These are phyloP conservation scores for Coniochaeta prunicola DNA, from an alignment of 2,329 filamentous ascomycete species.

Conservation along the genomic window DNA sequence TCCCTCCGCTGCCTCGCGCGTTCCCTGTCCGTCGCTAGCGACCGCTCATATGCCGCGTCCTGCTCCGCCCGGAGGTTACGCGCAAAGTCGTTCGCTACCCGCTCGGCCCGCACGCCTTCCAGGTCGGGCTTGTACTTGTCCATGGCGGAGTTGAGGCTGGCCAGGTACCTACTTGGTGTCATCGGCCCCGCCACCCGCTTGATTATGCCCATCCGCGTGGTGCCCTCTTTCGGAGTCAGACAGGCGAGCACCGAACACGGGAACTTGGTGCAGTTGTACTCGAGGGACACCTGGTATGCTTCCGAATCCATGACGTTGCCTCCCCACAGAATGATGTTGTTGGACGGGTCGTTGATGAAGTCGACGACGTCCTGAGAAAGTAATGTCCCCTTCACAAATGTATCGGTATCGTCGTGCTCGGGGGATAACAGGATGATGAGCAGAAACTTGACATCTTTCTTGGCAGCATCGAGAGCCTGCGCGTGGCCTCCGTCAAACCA, in stretches of 20 bases:
- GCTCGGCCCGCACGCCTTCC: slow-evolving; percentile 64
- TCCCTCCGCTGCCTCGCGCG: slow-evolving; percentile 70
- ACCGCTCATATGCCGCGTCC: slow-evolving; percentile 89
- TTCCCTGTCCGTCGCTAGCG: slow-evolving; percentile 79
- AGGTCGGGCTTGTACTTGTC: slow-evolving; percentile 71
- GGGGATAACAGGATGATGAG: slow-evolving; percentile 83
- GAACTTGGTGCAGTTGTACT: slow-evolving; percentile 84
- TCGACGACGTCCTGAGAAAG: slow-evolving; percentile 65
- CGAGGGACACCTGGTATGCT: slow-evolving; percentile 85
- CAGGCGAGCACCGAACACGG: slow-evolving; percentile 83
- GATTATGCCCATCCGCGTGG: slow-evolving; percentile 85
- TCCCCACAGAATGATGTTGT: slow-evolving; percentile 84
- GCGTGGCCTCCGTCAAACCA: slow-evolving; percentile 89
- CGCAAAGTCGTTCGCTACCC: slow-evolving; percentile 74
- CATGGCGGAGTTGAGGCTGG: slow-evolving; percentile 67
- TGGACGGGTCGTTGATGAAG: slow-evolving; percentile 67
- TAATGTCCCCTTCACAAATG: slow-evolving; percentile 77
- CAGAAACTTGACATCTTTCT: slow-evolving; percentile 85
- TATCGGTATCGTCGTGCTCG: slow-evolving; percentile 85
- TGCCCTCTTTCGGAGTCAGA: slow-evolving; percentile 76
- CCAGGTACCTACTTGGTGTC: slow-evolving; percentile 62
- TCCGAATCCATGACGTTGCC: slow-evolving; percentile 91
- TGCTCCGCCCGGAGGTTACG: slow-evolving; percentile 79
- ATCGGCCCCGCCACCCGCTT: slow-evolving; percentile 70
- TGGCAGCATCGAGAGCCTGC: slow-evolving; percentile 81